phyloP scores from a whole-genome alignment of 441 rosid species.

The Raphanus hybrid region DNA sequence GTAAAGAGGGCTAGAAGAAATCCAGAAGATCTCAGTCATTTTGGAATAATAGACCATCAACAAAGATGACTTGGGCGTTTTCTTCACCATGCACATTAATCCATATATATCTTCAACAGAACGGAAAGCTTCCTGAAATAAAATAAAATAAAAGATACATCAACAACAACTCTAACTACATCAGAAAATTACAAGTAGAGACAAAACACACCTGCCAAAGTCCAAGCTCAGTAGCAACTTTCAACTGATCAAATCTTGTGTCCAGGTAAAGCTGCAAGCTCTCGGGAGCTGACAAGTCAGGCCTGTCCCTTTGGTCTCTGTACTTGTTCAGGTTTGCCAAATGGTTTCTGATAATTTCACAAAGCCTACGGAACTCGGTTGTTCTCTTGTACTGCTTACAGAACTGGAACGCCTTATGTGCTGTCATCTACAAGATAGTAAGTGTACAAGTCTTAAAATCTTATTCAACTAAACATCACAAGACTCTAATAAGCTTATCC shows the following conservation, averaged over 20 bases:
- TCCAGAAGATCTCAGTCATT: constrained; percentile 91
- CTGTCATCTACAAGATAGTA: constrained; percentile 79
- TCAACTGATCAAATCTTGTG: constrained; percentile 96
- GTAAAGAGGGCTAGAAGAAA: constrained; percentile 89
- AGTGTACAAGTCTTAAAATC: background rate
- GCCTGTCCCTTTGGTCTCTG: constrained; percentile 96
- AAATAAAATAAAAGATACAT: constrained; percentile 22
- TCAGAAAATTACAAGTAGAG: background rate
- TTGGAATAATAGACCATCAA: constrained; percentile 97
- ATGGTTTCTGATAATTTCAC: constrained; percentile 98
- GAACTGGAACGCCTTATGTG: constrained; percentile 97
- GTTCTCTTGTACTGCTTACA: constrained; percentile 96
- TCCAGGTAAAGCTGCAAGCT: constrained; percentile 93
- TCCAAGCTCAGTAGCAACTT: constrained; percentile 91
- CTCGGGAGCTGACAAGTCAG: constrained; percentile 92
- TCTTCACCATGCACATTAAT: constrained; percentile 96
- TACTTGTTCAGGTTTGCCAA: constrained; percentile 86
- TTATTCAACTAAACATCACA: constrained; percentile 9
- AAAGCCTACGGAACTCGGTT: constrained; percentile 94
- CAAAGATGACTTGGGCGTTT: constrained; percentile 93
- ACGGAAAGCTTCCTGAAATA: constrained; percentile 93
- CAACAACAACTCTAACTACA: constrained; percentile 4
- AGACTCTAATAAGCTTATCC: constrained; percentile 18
- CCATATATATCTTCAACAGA: constrained; percentile 98
- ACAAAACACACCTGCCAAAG: constrained; percentile 73